phyloP scores from a whole-genome alignment of 225 moss, liverwort and hornwort genomes.

The Climacium dendroides region DNA sequence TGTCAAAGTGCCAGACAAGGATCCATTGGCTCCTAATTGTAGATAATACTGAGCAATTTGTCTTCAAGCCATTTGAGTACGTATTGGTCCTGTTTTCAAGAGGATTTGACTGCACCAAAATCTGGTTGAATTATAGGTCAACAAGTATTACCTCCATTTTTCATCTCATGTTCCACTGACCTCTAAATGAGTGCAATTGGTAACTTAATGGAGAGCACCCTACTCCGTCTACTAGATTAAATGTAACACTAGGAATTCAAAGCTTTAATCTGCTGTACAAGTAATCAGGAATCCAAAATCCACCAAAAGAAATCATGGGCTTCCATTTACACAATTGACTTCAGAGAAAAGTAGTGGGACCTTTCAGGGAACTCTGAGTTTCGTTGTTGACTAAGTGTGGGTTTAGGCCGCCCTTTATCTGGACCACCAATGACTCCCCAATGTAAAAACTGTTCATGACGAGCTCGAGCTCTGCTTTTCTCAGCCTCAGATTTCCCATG shows the following conservation, averaged over 20 bases:
- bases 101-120: not conserved
- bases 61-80: not conserved
- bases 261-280: not conserved
- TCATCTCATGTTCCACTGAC: not conserved
- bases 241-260: not conserved
- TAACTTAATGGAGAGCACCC: not conserved
- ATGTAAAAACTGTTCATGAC: conserved; percentile 56
- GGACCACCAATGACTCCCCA: conserved; percentile 84
- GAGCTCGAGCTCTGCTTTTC: conserved; percentile 71
- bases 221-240: not conserved
- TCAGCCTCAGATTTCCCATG: conserved; percentile 54
- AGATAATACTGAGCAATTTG: not conserved
- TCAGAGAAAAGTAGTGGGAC: conserved; percentile 27
- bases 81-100: not conserved
- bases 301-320: not conserved
- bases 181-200: not conserved
- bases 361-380: conserved; percentile 17
- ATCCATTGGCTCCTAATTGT: not conserved
- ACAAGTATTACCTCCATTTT: not conserved
- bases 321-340: not conserved
- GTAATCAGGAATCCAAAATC: not conserved
- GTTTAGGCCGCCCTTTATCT: conserved; percentile 39
- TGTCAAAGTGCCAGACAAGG: not conserved
- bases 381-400: conserved; percentile 5
- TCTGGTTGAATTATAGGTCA: not conserved